Evolutionary conservation across 192 early-diverging fungal species (phyloP).

Genomic region (Backusella australiensis): DNA sequence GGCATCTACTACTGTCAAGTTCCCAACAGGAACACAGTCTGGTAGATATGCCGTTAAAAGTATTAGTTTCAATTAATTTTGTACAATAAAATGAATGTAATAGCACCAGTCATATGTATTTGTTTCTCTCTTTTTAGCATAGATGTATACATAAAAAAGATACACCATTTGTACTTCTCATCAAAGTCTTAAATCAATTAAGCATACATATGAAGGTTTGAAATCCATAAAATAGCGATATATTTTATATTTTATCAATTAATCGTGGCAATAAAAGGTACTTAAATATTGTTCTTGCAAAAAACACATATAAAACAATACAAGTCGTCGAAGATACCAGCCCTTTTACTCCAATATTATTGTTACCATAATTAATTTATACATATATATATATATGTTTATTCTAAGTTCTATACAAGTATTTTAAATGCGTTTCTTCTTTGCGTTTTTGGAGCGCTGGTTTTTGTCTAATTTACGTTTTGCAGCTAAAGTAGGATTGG

Average conservation of each 20-base stretch:
- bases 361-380: not conserved
- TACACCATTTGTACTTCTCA: no score
- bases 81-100: not conserved
- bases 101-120: not conserved
- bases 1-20: not conserved
- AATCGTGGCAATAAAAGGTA: no score
- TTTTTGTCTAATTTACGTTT: slow-evolving; percentile 20
- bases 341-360: not conserved
- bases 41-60: not conserved
- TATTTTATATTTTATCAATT: not conserved
- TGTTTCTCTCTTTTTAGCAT: no score
- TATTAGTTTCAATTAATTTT: not conserved
- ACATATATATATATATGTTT: not conserved
- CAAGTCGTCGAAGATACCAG: not conserved
- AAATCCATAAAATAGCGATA: no score
- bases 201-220: no score
- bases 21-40: not conserved
- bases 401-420: slow-evolving; percentile 4
- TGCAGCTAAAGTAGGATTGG: slow-evolving; percentile 22
- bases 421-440: slow-evolving; percentile 13
- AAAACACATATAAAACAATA: not conserved
- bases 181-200: no score
- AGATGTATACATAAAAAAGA: no score
- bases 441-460: not conserved
- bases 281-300: no score